Conservation (phyloP, 2,329 filamentous ascomycete genomes). For the Remersonia thermophila region DNA sequence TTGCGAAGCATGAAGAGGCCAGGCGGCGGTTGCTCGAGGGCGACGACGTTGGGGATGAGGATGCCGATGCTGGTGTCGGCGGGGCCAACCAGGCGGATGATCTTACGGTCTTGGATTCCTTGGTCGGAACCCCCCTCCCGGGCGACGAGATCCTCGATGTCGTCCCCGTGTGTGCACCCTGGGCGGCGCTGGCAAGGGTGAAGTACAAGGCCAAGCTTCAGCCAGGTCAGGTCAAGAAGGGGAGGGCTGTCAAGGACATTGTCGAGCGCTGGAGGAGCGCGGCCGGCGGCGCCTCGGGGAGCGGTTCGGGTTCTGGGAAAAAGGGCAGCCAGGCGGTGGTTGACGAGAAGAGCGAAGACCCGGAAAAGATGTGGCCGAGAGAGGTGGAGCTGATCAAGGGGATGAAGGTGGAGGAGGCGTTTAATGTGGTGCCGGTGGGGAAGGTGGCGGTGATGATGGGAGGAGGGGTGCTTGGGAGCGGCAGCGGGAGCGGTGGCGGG, state of each 20-base stretch:
- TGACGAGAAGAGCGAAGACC: constrained; percentile 48
- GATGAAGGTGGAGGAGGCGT: constrained; percentile 70
- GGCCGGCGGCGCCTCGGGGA: constrained; percentile 27
- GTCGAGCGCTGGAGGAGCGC: constrained; percentile 67
- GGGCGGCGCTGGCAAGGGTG: constrained; percentile 50
- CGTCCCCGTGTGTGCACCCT: constrained; percentile 53
- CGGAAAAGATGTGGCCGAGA: constrained; percentile 69
- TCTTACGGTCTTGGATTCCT: constrained; percentile 61
- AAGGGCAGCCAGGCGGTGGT: constrained; percentile 46
- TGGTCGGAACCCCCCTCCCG: constrained; percentile 64
- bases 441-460: constrained; percentile 72
- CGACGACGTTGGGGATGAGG: constrained; percentile 46
- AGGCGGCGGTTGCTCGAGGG: constrained; percentile 47
- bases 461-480: constrained; percentile 29
- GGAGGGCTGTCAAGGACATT: constrained; percentile 85
- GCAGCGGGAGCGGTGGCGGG: constrained; percentile 28
- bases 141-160: constrained; percentile 72
- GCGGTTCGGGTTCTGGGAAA: too few species aligned
- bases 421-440: constrained; percentile 67
- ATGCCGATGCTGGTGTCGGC: constrained; percentile 44
- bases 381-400: constrained; percentile 77
- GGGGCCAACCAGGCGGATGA: constrained; percentile 36
- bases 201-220: constrained; percentile 96
- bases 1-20: constrained; percentile 65
- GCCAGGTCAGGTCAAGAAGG: constrained; percentile 81